These are phyloP conservation scores for Sordariomycetes sp. DNA, from an alignment of 2,329 filamentous ascomycete genomes.

Conservation along the genomic window DNA sequence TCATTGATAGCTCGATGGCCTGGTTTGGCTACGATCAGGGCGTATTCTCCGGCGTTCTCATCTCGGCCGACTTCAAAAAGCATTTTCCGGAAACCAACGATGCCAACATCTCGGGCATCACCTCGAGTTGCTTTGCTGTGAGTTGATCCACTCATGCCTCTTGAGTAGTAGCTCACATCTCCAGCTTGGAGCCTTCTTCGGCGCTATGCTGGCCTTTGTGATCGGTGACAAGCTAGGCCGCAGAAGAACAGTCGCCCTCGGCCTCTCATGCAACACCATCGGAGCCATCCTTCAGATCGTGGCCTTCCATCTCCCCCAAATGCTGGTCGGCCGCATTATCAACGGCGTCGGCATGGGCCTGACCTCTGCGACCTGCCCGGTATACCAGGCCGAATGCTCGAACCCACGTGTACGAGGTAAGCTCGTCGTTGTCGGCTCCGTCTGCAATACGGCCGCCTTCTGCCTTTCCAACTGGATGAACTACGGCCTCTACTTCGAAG, in stretches of 20 bases:
- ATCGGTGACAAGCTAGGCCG: conserved; percentile 23
- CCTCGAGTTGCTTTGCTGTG: conserved; percentile 32
- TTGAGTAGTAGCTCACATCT: neutral
- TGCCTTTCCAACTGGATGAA: conserved; percentile 39
- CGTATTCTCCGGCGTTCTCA: conserved; percentile 31
- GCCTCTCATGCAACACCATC: conserved; percentile 20
- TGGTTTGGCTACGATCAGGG: conserved; percentile 27
- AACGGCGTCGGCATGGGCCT: conserved; percentile 29
- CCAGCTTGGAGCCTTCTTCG: conserved; percentile 22
- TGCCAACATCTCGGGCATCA: conserved; percentile 31
- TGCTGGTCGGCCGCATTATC: conserved; percentile 29
- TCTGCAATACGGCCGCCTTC: conserved; percentile 30
- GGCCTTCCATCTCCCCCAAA: conserved; percentile 26
- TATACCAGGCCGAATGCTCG: conserved; percentile 22
- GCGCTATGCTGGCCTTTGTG: conserved; percentile 17
- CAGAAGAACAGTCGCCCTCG: conserved; percentile 18
- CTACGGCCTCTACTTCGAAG: conserved; percentile 27
- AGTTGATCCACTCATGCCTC: conserved; percentile 7
- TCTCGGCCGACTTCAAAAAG: conserved; percentile 27
- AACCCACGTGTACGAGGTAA: conserved; percentile 27
- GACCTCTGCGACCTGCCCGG: conserved; percentile 23
- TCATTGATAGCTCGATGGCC: conserved; percentile 14
- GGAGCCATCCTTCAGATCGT: conserved; percentile 23
- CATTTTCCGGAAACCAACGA: conserved; percentile 25
- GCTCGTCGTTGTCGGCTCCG: conserved; percentile 32